These are phyloP conservation scores for Penicillium simplicissimum DNA, from an alignment of 495 filamentous ascomycete genomes.

Conservation along the genomic window DNA sequence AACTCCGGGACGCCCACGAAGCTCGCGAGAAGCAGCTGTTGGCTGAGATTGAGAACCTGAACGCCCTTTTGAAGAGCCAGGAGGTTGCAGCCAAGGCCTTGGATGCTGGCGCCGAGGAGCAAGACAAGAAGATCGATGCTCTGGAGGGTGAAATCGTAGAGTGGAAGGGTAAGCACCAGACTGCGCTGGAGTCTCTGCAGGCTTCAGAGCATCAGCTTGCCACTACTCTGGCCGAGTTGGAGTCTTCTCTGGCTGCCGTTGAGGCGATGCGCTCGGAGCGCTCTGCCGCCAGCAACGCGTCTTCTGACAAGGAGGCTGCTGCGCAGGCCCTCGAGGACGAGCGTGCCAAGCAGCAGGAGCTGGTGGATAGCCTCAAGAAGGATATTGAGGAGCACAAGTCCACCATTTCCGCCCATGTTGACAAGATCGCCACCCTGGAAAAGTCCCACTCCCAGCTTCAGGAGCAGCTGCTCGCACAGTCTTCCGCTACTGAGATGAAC, in stretches of 20 bases:
- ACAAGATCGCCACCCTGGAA: conserved; percentile 66
- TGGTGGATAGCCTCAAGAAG: conserved; percentile 65
- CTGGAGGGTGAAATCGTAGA: conserved; percentile 74
- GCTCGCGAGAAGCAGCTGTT: conserved; percentile 72
- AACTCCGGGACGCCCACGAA: conserved; percentile 70
- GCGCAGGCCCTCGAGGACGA: conserved; percentile 53
- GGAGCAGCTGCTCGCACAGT: conserved; percentile 52
- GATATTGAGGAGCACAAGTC: conserved; percentile 80
- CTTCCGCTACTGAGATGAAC: conserved; percentile 31
- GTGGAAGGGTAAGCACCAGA: conserved; percentile 75
- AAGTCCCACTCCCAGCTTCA: conserved; percentile 60
- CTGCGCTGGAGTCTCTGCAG: conserved; percentile 69
- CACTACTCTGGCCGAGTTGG: conserved; percentile 69
- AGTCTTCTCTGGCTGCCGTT: conserved; percentile 50
- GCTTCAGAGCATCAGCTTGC: conserved; percentile 71
- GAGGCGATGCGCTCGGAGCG: conserved; percentile 51
- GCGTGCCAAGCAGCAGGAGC: conserved; percentile 59
- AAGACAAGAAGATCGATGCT: conserved; percentile 63
- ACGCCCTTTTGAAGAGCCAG: conserved; percentile 53
- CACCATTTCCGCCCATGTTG: conserved; percentile 61
- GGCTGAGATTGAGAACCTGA: conserved; percentile 67
- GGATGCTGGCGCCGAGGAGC: conserved; percentile 48
- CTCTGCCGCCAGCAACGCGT: conserved; percentile 30
- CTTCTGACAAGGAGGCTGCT: conserved; percentile 47
- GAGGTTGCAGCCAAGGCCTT: conserved; percentile 44